phyloP scores from a whole-genome alignment of 139 green algal genomes.

The Auxenochlorella pyrenoidosa region DNA sequence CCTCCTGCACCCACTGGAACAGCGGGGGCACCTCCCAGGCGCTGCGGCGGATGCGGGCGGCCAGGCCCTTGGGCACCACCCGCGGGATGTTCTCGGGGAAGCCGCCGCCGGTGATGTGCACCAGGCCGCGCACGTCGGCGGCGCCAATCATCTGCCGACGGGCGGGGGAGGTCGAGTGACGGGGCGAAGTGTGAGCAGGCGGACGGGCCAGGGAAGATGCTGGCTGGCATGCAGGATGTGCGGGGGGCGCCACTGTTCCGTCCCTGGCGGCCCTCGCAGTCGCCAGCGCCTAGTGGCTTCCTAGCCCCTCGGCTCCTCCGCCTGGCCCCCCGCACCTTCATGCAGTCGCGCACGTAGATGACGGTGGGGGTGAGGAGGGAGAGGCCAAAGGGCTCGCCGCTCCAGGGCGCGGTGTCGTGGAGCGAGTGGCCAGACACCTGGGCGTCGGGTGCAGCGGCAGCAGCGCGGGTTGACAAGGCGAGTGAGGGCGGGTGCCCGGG shows the following conservation, averaged over 20 bases:
- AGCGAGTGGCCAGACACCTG: constrained; percentile 73
- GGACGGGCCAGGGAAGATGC: too few species aligned
- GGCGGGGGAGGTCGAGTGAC: background rate
- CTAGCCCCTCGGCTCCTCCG: too few species aligned
- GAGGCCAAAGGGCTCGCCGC: constrained; percentile 53
- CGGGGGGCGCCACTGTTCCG: too few species aligned
- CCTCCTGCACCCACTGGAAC: constrained; percentile 86
- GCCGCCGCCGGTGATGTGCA: constrained; percentile 99
- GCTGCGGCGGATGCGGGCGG: constrained; percentile 64
- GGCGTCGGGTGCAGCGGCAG: constrained; percentile 12
- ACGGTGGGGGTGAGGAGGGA: constrained; percentile 75
- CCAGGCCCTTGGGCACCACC: constrained; percentile 89
- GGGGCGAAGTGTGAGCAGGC: too few species aligned
- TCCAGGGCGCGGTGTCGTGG: constrained; percentile 73
- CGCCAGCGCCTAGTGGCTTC: too few species aligned
- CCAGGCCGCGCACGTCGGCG: constrained; percentile 69
- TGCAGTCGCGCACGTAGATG: constrained; percentile 68
- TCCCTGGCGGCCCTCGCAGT: too few species aligned
- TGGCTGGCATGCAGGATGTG: too few species aligned
- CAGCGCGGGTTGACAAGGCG: background rate
- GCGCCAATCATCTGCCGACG: background rate
- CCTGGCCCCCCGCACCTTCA: constrained; percentile 13
- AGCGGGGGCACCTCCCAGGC: constrained; percentile 77
- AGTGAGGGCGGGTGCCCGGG: too few species aligned
- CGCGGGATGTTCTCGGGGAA: constrained; percentile 98